phyloP scores from a whole-genome alignment of 2,329 filamentous ascomycete genomes.

The Paracamarosporium sp. region DNA sequence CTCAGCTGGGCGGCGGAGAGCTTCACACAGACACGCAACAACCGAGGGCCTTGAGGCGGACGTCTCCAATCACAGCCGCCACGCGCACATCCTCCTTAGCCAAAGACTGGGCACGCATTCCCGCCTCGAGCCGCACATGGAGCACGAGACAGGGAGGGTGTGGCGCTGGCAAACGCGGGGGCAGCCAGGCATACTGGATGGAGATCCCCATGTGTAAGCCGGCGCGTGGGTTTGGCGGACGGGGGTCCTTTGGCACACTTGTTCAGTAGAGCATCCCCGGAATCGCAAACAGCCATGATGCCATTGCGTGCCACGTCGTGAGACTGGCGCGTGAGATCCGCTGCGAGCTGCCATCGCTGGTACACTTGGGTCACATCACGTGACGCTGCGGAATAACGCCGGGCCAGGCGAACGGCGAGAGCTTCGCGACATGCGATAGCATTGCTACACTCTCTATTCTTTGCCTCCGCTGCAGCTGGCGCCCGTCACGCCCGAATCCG shows the following conservation, averaged over 20 bases:
- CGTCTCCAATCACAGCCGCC: slow-evolving; percentile 2
- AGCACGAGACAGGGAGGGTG: slow-evolving; percentile 16
- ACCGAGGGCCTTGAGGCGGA: neutral
- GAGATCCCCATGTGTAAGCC: neutral
- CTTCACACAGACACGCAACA: slow-evolving; percentile 5
- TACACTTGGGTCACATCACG: slow-evolving; percentile 17
- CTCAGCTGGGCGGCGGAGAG: neutral
- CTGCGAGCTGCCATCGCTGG: neutral
- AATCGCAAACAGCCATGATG: neutral
- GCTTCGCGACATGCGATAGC: slow-evolving; percentile 27
- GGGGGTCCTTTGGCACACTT: no score
- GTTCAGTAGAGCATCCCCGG: no score
- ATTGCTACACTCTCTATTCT: slow-evolving; percentile 49
- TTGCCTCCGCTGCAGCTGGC: slow-evolving; percentile 38
- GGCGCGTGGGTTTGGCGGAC: no score
- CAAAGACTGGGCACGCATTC: slow-evolving; percentile 17
- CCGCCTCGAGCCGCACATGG: slow-evolving; percentile 22
- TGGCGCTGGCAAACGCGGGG: slow-evolving; percentile 32
- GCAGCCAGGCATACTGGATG: slow-evolving; percentile 13
- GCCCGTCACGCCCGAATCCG: slow-evolving; percentile 22
- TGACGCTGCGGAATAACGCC: slow-evolving; percentile 16
- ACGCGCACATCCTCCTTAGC: neutral
- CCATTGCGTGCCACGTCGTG: neutral
- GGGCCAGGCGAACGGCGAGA: slow-evolving; percentile 15
- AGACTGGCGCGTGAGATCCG: slow-evolving; percentile 5